phyloP scores from a whole-genome alignment of 2,329 filamentous ascomycete genomes.

The Arthrobotrys sinensis region DNA sequence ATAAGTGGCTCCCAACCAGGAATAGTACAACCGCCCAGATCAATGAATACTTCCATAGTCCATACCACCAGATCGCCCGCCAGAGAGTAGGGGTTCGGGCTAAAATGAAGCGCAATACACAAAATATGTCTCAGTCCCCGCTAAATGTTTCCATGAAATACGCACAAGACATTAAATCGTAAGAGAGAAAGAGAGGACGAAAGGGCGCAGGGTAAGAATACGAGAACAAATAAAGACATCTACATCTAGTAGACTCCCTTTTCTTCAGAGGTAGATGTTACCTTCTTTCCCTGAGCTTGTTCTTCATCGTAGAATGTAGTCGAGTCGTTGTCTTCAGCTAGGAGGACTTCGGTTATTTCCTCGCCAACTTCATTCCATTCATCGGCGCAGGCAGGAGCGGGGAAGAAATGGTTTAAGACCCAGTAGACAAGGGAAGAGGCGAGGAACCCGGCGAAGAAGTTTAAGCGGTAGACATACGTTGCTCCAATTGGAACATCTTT shows the following conservation, averaged over 20 bases:
- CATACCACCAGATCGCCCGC: conserved; percentile 37
- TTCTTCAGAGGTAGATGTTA: conserved; percentile 51
- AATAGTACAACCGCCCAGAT: not conserved
- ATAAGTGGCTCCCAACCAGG: not conserved
- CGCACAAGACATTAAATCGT: conserved; percentile 21
- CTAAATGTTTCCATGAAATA: conserved; percentile 10
- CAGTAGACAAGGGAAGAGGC: conserved; percentile 80
- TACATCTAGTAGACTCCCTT: conserved; percentile 55
- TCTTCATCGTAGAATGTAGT: conserved; percentile 61
- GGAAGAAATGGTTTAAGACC: conserved; percentile 77
- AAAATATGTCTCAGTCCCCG: conserved; percentile 43
- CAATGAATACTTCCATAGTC: conserved; percentile 54
- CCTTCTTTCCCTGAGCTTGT: conserved; percentile 57
- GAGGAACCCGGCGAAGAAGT: conserved; percentile 89
- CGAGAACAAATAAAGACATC: conserved; percentile 18
- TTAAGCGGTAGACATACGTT: conserved; percentile 88
- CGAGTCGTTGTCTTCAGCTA: conserved; percentile 62
- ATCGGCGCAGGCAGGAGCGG: conserved; percentile 81
- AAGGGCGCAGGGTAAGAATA: not conserved
- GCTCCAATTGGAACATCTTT: conserved; percentile 80
- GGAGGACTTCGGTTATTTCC: conserved; percentile 69
- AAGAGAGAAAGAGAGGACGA: not conserved
- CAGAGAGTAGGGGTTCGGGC: conserved; percentile 45
- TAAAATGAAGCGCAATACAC: conserved; percentile 35
- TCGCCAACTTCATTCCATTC: conserved; percentile 83